Evolutionary conservation across 2,329 filamentous ascomycete genomes (phyloP).

Genomic region (Paramyrothecium sp.): DNA sequence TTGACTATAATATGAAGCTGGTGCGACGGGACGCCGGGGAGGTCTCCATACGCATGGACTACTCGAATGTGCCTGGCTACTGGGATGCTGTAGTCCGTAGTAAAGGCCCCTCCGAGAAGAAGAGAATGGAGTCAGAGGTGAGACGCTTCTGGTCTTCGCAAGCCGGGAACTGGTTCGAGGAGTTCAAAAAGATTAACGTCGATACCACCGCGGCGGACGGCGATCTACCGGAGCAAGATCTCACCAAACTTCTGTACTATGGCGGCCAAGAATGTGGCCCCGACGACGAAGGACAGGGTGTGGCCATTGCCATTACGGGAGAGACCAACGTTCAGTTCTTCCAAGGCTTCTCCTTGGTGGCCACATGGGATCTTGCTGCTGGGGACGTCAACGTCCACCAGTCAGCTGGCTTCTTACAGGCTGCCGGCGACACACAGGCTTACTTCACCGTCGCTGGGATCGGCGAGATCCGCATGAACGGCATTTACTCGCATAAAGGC

Average conservation of each 20-base stretch:
- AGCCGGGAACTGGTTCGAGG: not conserved
- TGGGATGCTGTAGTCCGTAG: conserved; percentile 1
- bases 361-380: not conserved
- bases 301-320: not conserved
- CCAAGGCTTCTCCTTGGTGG: not conserved
- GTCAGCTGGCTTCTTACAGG: not conserved
- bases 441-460: not conserved
- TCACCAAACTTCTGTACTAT: not conserved
- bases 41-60: conserved; percentile 1
- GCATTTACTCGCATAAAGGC: not conserved
- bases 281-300: not conserved
- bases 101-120: not conserved
- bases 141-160: not conserved
- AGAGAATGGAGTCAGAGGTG: not conserved
- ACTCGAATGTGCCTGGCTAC: conserved; percentile 4
- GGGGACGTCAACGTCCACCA: not conserved
- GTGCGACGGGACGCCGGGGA: not conserved
- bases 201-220: not conserved
- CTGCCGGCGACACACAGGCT: not conserved
- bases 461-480: not conserved
- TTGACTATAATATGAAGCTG: conserved; percentile 1
- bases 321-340: not conserved
- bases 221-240: not conserved
- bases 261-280: not conserved
- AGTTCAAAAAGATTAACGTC: not conserved